phyloP scores from a whole-genome alignment of 2,329 filamentous ascomycete genomes.

The Cladosporium sp. region DNA sequence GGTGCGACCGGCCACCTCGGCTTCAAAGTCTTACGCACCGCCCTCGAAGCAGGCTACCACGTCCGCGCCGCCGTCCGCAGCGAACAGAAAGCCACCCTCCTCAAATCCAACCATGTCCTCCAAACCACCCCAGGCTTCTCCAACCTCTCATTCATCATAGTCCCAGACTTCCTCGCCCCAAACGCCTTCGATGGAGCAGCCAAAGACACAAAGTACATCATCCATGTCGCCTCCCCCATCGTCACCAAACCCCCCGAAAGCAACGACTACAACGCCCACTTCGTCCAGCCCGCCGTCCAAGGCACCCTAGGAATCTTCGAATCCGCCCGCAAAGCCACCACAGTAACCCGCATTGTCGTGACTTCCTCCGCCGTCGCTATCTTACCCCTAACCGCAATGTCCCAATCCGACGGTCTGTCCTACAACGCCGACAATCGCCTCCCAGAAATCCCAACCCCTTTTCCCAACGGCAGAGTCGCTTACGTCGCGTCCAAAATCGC shows the following conservation, averaged over 20 bases:
- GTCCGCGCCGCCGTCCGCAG: slow-evolving; percentile 42
- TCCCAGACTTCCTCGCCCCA: slow-evolving; percentile 34
- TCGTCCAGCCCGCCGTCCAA: slow-evolving; percentile 31
- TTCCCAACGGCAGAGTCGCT: neutral
- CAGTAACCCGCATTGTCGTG: slow-evolving; percentile 44
- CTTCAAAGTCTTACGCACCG: slow-evolving; percentile 35
- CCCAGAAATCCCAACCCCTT: neutral
- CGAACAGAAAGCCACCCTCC: slow-evolving; percentile 32
- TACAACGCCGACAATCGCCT: neutral
- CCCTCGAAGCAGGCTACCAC: slow-evolving; percentile 39
- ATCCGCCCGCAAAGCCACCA: slow-evolving; percentile 36
- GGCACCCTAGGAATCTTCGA: slow-evolving; percentile 41
- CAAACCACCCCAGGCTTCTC: slow-evolving; percentile 25
- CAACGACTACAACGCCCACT: slow-evolving; percentile 17
- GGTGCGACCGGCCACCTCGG: slow-evolving; percentile 44
- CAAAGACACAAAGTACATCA: slow-evolving; percentile 32
- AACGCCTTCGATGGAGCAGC: slow-evolving; percentile 39
- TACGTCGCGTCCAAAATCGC: slow-evolving; percentile 24
- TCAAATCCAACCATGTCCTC: slow-evolving; percentile 33
- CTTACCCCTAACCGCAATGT: neutral
- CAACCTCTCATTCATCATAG: slow-evolving; percentile 35
- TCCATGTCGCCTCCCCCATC: slow-evolving; percentile 34
- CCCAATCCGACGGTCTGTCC: neutral
- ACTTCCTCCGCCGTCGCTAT: slow-evolving; percentile 28
- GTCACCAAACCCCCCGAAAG: slow-evolving; percentile 5